A percentile compares a stretch with the other conserved stretches of the same genome.
Conservation (phyloP, 345 rosid genomes). For the Stellera chamaejasme region DNA sequence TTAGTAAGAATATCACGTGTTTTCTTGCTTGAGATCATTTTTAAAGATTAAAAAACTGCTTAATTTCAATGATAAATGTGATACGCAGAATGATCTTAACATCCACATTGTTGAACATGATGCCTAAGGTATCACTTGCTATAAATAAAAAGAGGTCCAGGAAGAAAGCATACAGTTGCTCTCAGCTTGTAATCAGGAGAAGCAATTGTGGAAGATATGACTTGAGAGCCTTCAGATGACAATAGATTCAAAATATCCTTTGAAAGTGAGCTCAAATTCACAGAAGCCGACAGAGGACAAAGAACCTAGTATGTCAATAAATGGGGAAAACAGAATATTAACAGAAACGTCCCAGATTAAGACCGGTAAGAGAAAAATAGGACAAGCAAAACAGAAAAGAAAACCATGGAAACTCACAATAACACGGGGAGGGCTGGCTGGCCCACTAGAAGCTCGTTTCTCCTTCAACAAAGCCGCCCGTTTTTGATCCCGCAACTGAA, state of each 20-base stretch:
- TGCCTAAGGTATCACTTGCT: neutral
- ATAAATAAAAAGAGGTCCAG: neutral
- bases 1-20: slow-evolving; percentile 6
- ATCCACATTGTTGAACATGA: neutral
- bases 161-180: slow-evolving; percentile 41
- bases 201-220: slow-evolving; percentile 40
- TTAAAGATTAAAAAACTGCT: neutral
- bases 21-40: neutral
- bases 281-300: slow-evolving; percentile 68
- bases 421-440: slow-evolving; percentile 58
- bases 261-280: slow-evolving; percentile 44
- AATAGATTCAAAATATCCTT: slow-evolving; percentile 46
- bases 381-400: neutral
- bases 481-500: slow-evolving; percentile 77
- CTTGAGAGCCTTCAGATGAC: slow-evolving; percentile 31
- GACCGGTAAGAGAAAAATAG: neutral
- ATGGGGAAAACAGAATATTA: neutral
- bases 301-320: slow-evolving; percentile 45
- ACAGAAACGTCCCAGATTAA: neutral
- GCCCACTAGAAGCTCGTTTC: slow-evolving; percentile 62
- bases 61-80: neutral
- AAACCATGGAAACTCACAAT: slow-evolving; percentile 42
- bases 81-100: neutral
- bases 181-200: slow-evolving; percentile 68
- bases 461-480: slow-evolving; percentile 65